phyloP scores from a whole-genome alignment of 306 rosid species.

The Sindora glabra region DNA sequence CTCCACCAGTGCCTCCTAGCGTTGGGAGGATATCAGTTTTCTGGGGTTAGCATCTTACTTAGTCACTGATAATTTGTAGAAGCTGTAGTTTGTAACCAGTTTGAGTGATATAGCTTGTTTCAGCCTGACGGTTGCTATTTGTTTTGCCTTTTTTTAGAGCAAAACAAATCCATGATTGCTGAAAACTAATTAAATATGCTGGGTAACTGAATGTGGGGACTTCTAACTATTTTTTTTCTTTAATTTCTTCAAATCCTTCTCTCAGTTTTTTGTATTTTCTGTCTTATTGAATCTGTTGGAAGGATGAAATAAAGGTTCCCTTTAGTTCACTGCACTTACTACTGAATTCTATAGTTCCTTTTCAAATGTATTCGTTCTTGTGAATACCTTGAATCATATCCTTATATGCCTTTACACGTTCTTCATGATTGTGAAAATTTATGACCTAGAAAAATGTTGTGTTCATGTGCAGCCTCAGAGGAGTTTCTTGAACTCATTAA shows the following conservation, averaged over 20 bases:
- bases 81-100: background rate
- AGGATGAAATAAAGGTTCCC: background rate
- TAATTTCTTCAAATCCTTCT: too few species aligned
- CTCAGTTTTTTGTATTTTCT: too few species aligned
- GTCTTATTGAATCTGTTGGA: too few species aligned
- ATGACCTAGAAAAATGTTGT: conserved; percentile 5
- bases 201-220: background rate
- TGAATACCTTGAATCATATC: background rate
- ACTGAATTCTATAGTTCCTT: background rate
- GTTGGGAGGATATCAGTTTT: background rate
- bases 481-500: conserved; percentile 91
- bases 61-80: background rate
- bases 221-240: too few species aligned
- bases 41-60: too few species aligned
- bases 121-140: background rate
- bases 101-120: background rate
- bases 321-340: background rate
- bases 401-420: background rate
- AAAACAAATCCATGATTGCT: background rate
- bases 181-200: background rate
- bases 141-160: conserved; percentile 9
- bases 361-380: background rate
- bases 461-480: conserved; percentile 76
- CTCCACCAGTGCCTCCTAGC: background rate
- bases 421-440: background rate